Evolutionary conservation across 176 grass and related monocot genomes (phyloP), one percentile per base, ranked within the genome.

Genomic region (Miscanthus lutarioriparius): DNA sequence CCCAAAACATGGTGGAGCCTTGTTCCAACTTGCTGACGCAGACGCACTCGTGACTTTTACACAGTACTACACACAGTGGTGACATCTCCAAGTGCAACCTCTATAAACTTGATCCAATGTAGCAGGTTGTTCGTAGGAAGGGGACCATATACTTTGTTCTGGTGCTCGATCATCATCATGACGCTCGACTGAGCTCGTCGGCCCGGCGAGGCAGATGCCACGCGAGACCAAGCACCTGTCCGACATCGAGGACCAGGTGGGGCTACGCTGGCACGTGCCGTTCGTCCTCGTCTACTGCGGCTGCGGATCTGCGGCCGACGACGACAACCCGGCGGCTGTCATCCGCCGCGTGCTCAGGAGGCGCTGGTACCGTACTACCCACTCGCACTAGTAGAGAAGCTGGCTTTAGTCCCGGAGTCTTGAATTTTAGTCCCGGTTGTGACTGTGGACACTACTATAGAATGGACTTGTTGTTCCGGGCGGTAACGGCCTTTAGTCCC

Each of bases 191-290:
- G 86, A 39, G 66, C 70, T 93, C 35, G 64, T 96, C 5, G 6
- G 17, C 38, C 89, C 86, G 4, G 51, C 84, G 10, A 8, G 4
- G 19, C 58, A 67, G 27, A 91, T 87, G 33, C 89, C 84, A 0
- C 73, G 58, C 1, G 84, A 94, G 72, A 63, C 76, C 6, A 94
- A 91, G 54, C 87, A 64, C 16, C 77, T 94, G 8, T 91, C 89
- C 28, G 89, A 94, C 77, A 87, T 91, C 62, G 92, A 94, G 25
- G 92, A 91, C 87, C 84, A 94, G 64, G 81, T 72, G 8, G 30
- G 61, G 10, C 80, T 94, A 16, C 80, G 87, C 1, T 1, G 41
- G 8, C 69, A 79, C 0, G 69, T 86, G 8, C 22, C 64, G 4
- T 54, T 82, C 40, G 25, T 75, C 51, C 17, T 84, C 43, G 45